A percentile compares a stretch with the other conserved stretches of the same genome.
Conservation (phyloP, 2,329 filamentous ascomycete species). For the Proliferodiscus dingleyae region DNA sequence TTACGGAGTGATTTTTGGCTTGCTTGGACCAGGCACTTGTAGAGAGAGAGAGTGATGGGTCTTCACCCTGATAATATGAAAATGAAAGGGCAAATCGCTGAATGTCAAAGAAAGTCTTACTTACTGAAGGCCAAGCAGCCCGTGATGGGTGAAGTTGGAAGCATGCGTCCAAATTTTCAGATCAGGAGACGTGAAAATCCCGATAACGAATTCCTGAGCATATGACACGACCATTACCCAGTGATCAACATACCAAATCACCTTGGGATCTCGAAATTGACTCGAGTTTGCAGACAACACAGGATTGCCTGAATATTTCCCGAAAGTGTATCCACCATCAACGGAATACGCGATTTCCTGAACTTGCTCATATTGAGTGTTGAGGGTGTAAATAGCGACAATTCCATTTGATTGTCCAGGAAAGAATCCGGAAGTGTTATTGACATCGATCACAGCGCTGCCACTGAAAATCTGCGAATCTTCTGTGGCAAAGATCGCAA, state of each 20-base stretch:
- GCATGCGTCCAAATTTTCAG: conserved; percentile 53
- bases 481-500: conserved; percentile 49
- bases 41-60: no score
- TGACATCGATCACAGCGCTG: conserved; percentile 53
- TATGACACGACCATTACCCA: conserved; percentile 58
- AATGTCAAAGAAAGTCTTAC: not conserved
- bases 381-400: conserved; percentile 52
- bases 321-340: conserved; percentile 59
- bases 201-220: conserved; percentile 50
- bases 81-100: not conserved
- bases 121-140: conserved; percentile 36
- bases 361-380: conserved; percentile 38
- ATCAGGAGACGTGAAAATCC: conserved; percentile 57
- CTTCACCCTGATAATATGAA: no score
- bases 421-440: conserved; percentile 65
- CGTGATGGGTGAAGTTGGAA: conserved; percentile 54
- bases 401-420: conserved; percentile 55
- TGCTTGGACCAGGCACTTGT: no score
- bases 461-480: conserved; percentile 47
- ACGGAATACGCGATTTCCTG: conserved; percentile 58
- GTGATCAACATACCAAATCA: conserved; percentile 50
- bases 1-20: no score
- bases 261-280: conserved; percentile 63
- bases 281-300: conserved; percentile 43
- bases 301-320: conserved; percentile 54